Percentiles rank a stretch among this genome's conserved stretches.
Evolutionary conservation across 306 rosid species (phyloP).

Genomic region (Carpinus fangiana): DNA sequence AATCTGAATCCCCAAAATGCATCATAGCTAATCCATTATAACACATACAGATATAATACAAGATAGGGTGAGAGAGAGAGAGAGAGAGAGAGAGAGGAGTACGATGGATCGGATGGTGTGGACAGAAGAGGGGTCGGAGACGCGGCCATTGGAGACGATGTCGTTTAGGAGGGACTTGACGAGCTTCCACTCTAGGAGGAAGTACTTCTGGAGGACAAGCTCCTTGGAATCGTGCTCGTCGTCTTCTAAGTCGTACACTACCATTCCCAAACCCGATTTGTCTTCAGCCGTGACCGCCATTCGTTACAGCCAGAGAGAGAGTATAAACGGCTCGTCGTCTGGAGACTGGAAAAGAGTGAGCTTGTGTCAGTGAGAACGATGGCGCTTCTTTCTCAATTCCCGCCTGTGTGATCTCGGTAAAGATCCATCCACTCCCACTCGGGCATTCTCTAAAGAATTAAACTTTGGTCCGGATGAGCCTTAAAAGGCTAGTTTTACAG

Average conservation of each 20-base stretch:
- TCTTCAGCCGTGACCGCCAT: conserved; percentile 38
- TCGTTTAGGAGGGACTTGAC: conserved; percentile 69
- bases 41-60: not conserved
- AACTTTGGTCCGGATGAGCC: too few species aligned
- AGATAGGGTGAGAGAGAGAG: not conserved
- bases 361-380: not conserved
- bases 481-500: too few species aligned
- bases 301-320: not conserved
- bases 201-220: conserved; percentile 77
- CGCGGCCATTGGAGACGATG: conserved; percentile 66
- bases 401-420: conserved; percentile 4
- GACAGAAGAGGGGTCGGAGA: conserved; percentile 60
- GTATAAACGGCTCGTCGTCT: conserved; percentile 1
- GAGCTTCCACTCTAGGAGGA: conserved; percentile 89
- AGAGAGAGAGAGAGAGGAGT: conserved; percentile 23
- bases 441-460: too few species aligned
- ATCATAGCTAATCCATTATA: not conserved
- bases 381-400: conserved; percentile 11
- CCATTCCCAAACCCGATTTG: conserved; percentile 25
- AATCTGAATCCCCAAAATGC: conserved; percentile 10
- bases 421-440: too few species aligned
- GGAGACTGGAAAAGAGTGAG: not conserved
- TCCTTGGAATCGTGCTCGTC: conserved; percentile 83
- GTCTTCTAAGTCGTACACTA: conserved; percentile 46
- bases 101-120: conserved; percentile 91